Conservation (phyloP, 352 stramenopile species). For the Pythium myriotylum region DNA sequence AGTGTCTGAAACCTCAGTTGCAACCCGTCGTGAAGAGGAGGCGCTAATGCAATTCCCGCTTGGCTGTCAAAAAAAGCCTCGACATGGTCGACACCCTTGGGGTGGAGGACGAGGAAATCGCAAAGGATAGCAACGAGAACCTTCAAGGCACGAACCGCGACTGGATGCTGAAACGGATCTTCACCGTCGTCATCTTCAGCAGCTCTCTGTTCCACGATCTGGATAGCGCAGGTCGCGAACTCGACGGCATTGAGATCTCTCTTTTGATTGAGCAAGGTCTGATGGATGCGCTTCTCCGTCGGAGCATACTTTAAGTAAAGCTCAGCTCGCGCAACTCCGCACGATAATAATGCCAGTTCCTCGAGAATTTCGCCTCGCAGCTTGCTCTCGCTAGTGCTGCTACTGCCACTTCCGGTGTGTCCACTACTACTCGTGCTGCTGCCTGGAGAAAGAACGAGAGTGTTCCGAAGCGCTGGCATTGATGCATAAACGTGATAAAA, state of each 20-base stretch:
- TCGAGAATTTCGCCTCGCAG: conserved; percentile 61
- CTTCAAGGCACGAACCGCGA: conserved; percentile 38
- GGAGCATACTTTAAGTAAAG: conserved; percentile 45
- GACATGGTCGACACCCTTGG: conserved; percentile 52
- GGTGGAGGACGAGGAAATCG: conserved; percentile 48
- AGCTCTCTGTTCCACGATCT: conserved; percentile 49
- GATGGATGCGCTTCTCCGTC: conserved; percentile 35
- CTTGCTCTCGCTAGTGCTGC: conserved; percentile 32
- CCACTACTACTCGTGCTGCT: conserved; percentile 1
- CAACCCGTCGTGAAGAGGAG: conserved; percentile 48
- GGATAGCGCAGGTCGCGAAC: conserved; percentile 35
- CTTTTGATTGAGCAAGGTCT: conserved; percentile 50
- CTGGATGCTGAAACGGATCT: conserved; percentile 63
- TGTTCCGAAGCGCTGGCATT: conserved; percentile 19
- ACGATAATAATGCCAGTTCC: conserved; percentile 54
- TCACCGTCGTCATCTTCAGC: conserved; percentile 34
- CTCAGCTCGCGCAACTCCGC: conserved; percentile 42
- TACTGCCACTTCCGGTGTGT: conserved; percentile 6
- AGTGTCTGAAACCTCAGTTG: conserved; percentile 57
- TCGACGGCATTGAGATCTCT: conserved; percentile 40
- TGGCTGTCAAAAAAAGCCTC: conserved; percentile 54
- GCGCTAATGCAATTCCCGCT: conserved; percentile 35
- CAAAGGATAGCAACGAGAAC: conserved; percentile 57
- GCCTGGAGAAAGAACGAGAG: conserved; percentile 12
- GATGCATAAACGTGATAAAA: conserved; percentile 36